A percentile compares a stretch with the other conserved stretches of the same genome.
These are phyloP conservation scores for Blastomyces parvus DNA, from an alignment of 2,329 filamentous ascomycete genomes.

Conservation along the genomic window DNA sequence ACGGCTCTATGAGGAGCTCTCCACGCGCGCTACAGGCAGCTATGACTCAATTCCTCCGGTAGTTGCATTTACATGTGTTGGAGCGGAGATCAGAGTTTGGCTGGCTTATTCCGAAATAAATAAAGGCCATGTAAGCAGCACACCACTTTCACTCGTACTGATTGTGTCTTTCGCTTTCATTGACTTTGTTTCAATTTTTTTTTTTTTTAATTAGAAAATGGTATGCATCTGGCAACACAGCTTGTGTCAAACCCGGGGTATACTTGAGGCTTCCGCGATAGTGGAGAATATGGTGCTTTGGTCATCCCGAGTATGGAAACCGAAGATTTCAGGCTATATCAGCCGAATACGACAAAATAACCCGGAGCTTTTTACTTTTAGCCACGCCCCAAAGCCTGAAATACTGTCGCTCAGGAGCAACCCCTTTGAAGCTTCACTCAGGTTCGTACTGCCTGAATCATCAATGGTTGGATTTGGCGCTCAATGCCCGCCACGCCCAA, in stretches of 20 bases:
- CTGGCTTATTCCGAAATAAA: slow-evolving; percentile 2
- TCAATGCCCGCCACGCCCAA: not conserved
- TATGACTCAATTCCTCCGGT: not conserved
- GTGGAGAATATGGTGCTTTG: slow-evolving; percentile 5
- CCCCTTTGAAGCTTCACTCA: not conserved
- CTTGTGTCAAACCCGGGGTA: not conserved
- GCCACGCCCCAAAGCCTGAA: too few relatives aligned
- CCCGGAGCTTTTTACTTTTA: too few relatives aligned
- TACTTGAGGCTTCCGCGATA: not conserved
- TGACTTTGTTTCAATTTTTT: not conserved
- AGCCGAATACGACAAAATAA: not conserved
- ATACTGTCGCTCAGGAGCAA: not conserved
- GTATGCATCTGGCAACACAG: not conserved
- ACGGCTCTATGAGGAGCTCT: not conserved
- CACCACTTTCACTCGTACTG: not conserved
- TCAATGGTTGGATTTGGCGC: not conserved
- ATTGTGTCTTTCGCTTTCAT: not conserved
- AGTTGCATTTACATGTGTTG: slow-evolving; percentile 4
- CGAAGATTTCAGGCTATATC: not conserved
- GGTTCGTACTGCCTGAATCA: not conserved
- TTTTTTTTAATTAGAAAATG: not conserved
- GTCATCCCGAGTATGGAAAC: slow-evolving; percentile 4
- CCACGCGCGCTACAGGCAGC: not conserved
- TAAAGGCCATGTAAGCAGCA: not conserved
- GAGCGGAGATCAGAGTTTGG: slow-evolving; percentile 1